These are phyloP conservation scores for Phaffia australis DNA, from an alignment of 768 basidiomycete species.

Conservation along the genomic window DNA sequence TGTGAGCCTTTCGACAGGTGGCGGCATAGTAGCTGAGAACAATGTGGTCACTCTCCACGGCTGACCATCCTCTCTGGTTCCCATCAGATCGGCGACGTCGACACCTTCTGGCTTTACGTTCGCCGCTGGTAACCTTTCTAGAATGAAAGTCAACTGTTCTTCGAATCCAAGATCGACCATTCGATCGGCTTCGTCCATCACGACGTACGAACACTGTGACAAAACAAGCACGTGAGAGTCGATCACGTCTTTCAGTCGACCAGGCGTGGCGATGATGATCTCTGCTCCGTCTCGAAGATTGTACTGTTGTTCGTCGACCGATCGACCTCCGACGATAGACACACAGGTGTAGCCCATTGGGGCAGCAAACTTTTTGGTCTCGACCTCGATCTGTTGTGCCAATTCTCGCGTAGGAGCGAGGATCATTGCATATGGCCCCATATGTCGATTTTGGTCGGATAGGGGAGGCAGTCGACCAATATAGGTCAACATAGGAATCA, in stretches of 20 bases:
- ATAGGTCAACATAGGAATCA: constrained; percentile 94
- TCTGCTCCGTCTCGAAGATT: constrained; percentile 96
- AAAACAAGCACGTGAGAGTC: constrained; percentile 91
- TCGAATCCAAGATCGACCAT: constrained; percentile 99
- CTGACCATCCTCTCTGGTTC: constrained; percentile 52
- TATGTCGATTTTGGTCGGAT: constrained; percentile 82
- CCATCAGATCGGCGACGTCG: constrained; percentile 56
- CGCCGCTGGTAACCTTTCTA: constrained; percentile 80
- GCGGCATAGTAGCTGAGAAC: constrained; percentile 58
- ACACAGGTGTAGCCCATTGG: constrained; percentile 88
- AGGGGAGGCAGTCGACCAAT: constrained; percentile 76
- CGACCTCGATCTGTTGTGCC: constrained; percentile 91
- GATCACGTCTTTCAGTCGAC: constrained; percentile 94
- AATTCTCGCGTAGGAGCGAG: constrained; percentile 95
- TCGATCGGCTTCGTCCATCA: constrained; percentile 99
- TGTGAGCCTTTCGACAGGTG: constrained; percentile 51
- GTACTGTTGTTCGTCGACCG: constrained; percentile 96
- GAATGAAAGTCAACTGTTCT: constrained; percentile 80
- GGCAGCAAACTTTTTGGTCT: constrained; percentile 80
- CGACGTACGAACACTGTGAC: constrained; percentile 93
- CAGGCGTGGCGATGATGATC: constrained; percentile 96
- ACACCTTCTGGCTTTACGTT: constrained; percentile 76
- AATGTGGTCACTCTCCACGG: constrained; percentile 68
- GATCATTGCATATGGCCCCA: constrained; percentile 87
- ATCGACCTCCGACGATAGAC: constrained; percentile 92